phyloP scores from a whole-genome alignment of 495 filamentous ascomycete species.

The Aspergillus egyptiacus region DNA sequence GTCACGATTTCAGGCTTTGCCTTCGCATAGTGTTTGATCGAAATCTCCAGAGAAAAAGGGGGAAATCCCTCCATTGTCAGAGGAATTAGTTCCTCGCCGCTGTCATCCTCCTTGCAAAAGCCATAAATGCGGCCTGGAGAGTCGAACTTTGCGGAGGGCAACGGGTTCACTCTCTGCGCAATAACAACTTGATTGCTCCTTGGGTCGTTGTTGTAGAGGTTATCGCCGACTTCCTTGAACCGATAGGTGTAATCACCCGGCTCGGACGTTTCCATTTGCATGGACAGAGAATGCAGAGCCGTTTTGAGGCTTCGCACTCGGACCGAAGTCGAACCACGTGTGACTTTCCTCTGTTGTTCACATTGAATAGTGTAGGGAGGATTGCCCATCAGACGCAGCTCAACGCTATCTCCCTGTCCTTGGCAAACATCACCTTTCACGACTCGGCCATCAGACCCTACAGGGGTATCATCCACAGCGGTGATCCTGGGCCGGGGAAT shows the following conservation, averaged over 20 bases:
- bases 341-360: slow-evolving; percentile 61
- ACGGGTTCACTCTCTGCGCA: slow-evolving; percentile 73
- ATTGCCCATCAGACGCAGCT: slow-evolving; percentile 70
- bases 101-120: slow-evolving; percentile 81
- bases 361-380: slow-evolving; percentile 84
- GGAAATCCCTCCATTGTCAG: slow-evolving; percentile 75
- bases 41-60: slow-evolving; percentile 83
- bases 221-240: slow-evolving; percentile 73
- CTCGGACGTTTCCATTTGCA: slow-evolving; percentile 77
- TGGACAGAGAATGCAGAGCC: slow-evolving; percentile 61
- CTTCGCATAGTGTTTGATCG: slow-evolving; percentile 82
- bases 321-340: slow-evolving; percentile 54
- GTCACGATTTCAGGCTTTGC: slow-evolving; percentile 72
- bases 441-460: slow-evolving; percentile 46
- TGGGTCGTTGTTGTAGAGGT: slow-evolving; percentile 71
- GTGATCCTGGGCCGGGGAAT: slow-evolving; percentile 69
- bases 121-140: slow-evolving; percentile 92
- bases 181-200: slow-evolving; percentile 57
- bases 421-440: slow-evolving; percentile 82
- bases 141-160: slow-evolving; percentile 71
- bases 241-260: slow-evolving; percentile 79
- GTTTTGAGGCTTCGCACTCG: slow-evolving; percentile 63
- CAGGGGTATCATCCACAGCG: slow-evolving; percentile 54
- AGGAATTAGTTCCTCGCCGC: slow-evolving; percentile 76
- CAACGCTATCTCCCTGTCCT: slow-evolving; percentile 83